Percentiles rank a stretch among this genome's conserved stretches.
phyloP scores from a whole-genome alignment of 1,139 yeast species.

The Scheffersomyces quercinus region DNA sequence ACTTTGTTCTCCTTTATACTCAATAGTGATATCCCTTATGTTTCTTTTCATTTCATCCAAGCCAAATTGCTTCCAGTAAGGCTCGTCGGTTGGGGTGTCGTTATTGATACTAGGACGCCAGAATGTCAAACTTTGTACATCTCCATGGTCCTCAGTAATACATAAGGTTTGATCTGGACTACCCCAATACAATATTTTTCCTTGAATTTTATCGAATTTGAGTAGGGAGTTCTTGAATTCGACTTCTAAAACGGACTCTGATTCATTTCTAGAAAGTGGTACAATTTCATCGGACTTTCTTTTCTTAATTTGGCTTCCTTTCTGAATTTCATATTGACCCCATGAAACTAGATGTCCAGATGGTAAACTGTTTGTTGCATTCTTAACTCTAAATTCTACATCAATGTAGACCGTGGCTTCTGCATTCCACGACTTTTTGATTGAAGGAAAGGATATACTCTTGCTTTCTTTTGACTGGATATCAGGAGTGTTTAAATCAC shows the following conservation, averaged over 20 bases:
- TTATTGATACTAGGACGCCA: conserved; percentile 36
- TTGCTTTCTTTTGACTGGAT: conserved; percentile 2
- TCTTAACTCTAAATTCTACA: conserved; percentile 8
- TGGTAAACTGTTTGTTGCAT: conserved; percentile 6
- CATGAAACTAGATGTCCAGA: conserved; percentile 25
- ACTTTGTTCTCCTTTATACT: conserved; percentile 2
- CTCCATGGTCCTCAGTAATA: conserved; percentile 5
- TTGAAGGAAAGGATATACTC: conserved; percentile 3
- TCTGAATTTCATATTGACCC: conserved; percentile 16
- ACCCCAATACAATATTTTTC: conserved; percentile 6
- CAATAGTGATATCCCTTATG: conserved; percentile 5
- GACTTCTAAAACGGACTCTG: background rate
- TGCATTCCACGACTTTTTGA: background rate
- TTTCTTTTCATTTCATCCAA: conserved; percentile 10
- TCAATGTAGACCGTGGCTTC: conserved; percentile 5
- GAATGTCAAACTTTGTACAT: conserved; percentile 13
- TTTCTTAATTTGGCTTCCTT: background rate
- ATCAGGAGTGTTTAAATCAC: conserved; percentile 6
- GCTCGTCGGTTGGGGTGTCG: conserved; percentile 18
- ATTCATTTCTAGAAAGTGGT: no score
- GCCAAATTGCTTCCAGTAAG: conserved; percentile 16
- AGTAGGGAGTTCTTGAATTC: background rate
- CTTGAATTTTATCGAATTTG: conserved; percentile 8
- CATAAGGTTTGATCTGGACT: conserved; percentile 2
- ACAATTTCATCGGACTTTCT: no score